These are phyloP conservation scores for Cordyceps farinosa DNA, from an alignment of 2,329 filamentous ascomycete genomes.

Conservation along the genomic window DNA sequence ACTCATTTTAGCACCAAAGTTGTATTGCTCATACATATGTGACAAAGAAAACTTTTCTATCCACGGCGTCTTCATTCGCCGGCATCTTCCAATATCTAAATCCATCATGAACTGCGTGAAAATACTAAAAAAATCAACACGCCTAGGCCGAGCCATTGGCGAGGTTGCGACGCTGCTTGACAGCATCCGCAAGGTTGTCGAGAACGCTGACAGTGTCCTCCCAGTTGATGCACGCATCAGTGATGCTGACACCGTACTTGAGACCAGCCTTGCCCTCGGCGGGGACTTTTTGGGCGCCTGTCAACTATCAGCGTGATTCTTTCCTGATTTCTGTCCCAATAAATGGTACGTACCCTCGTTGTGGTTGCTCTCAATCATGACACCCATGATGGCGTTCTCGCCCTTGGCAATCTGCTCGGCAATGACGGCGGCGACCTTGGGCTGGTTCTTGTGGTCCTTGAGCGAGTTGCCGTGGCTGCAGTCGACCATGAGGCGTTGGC, in stretches of 20 bases:
- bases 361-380: conserved; percentile 99
- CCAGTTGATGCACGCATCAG: conserved; percentile 95
- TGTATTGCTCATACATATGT: not conserved
- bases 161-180: conserved; percentile 64
- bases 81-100: not conserved
- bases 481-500: conserved; percentile 87
- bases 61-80: not conserved
- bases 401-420: conserved; percentile 83
- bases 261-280: conserved; percentile 72
- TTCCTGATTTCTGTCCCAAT: not conserved
- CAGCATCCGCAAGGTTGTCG: conserved; percentile 79
- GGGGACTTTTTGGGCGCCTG: conserved; percentile 76
- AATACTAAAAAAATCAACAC: not conserved
- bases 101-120: conserved; percentile 10
- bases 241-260: conserved; percentile 90
- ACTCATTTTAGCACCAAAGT: not conserved
- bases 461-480: conserved; percentile 93
- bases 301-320: conserved; percentile 25
- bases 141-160: conserved; percentile 25
- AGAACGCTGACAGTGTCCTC: conserved; percentile 77
- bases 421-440: conserved; percentile 79
- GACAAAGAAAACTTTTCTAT: conserved; percentile 12
- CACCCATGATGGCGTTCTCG: conserved; percentile 84
- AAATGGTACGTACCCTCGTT: conserved; percentile 54
- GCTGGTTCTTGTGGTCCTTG: conserved; percentile 97